These are phyloP conservation scores for Kodamaea arcana DNA, from an alignment of 1,139 yeast species.

Conservation along the genomic window DNA sequence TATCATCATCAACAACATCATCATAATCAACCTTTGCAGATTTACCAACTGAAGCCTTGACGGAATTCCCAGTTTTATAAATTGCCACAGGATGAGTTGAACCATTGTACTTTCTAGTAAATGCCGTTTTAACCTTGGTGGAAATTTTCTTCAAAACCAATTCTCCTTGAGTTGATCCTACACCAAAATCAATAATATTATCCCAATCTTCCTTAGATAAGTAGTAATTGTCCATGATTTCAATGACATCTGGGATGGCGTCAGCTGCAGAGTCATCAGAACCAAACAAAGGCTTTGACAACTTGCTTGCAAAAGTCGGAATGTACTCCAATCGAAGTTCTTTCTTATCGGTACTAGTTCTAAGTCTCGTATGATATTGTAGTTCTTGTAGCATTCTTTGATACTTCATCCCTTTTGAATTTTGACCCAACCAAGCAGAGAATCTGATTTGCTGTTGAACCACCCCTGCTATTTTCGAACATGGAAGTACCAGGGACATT, in stretches of 20 bases:
- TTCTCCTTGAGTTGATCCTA: conserved; percentile 53
- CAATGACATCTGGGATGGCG: conserved; percentile 64
- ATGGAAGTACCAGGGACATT: conserved; percentile 80
- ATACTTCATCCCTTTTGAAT: conserved; percentile 78
- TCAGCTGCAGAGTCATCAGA: conserved; percentile 46
- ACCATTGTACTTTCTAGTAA: conserved; percentile 79
- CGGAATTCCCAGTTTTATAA: conserved; percentile 62
- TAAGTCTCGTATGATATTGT: conserved; percentile 80
- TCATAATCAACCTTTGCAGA: conserved; percentile 50
- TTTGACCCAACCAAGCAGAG: conserved; percentile 87
- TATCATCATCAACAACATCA: conserved; percentile 64
- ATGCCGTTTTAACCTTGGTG: conserved; percentile 72
- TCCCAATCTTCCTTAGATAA: conserved; percentile 93
- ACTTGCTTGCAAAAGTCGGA: conserved; percentile 54
- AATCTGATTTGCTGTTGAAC: conserved; percentile 69
- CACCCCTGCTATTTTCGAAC: conserved; percentile 71
- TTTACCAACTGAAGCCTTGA: conserved; percentile 26
- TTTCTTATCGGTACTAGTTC: conserved; percentile 69
- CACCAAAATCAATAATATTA: conserved; percentile 71
- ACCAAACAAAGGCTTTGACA: conserved; percentile 53
- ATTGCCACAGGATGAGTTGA: conserved; percentile 82
- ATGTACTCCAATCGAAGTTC: conserved; percentile 79
- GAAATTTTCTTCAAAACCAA: conserved; percentile 57
- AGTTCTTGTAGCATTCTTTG: conserved; percentile 78
- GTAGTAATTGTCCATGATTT: conserved; percentile 75